These are phyloP conservation scores for Cyberlindnera euphorbiae DNA, from an alignment of 805 yeast genomes.

Conservation along the genomic window DNA sequence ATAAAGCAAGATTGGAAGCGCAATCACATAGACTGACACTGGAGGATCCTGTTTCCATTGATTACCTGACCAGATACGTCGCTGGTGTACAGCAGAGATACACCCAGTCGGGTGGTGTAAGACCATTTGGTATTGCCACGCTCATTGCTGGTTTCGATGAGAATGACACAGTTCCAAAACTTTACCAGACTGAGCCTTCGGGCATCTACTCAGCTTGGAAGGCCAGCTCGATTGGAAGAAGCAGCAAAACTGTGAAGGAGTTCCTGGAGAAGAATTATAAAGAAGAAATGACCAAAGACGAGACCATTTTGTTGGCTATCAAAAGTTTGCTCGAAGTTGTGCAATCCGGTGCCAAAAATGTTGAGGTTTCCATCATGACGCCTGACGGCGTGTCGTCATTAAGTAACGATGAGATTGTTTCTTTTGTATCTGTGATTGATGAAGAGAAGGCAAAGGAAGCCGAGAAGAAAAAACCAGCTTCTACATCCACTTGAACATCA, in stretches of 20 bases:
- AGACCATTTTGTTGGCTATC: constrained; percentile 74
- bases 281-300: constrained; percentile 56
- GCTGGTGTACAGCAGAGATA: constrained; percentile 98
- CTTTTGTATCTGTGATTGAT: constrained; percentile 13
- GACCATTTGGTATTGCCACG: constrained; percentile 97
- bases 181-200: constrained; percentile 95
- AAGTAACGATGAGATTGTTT: constrained; percentile 13
- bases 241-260: constrained; percentile 92
- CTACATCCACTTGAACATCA: constrained; percentile 4
- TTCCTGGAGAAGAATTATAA: constrained; percentile 85
- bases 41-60: constrained; percentile 90
- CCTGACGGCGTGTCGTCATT: constrained; percentile 38
- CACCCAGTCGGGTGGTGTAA: constrained; percentile 97
- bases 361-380: constrained; percentile 84
- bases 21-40: constrained; percentile 91
- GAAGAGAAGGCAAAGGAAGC: constrained; percentile 18
- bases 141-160: constrained; percentile 94
- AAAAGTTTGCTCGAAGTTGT: constrained; percentile 91
- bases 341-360: constrained; percentile 95
- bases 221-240: constrained; percentile 94
- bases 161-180: constrained; percentile 71
- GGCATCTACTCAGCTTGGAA: constrained; percentile 98
- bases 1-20: constrained; percentile 94
- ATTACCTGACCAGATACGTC: constrained; percentile 86
- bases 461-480: constrained; percentile 15